Conservation (phyloP, 768 basidiomycete genomes). For the Mycena crocata region DNA sequence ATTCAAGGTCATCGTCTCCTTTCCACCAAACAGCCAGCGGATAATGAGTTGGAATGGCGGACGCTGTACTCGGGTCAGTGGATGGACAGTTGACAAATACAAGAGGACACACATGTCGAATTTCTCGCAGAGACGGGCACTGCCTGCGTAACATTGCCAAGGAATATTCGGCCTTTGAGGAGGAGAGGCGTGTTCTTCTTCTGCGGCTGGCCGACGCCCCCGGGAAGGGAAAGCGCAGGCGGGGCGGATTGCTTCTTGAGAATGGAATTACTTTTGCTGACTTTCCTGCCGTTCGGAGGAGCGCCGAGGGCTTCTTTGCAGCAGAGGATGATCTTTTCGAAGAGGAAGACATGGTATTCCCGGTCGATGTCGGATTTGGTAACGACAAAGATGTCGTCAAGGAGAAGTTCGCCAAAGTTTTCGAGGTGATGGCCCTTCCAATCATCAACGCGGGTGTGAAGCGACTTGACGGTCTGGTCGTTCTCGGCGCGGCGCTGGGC, state of each 20-base stretch:
- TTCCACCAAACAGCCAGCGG: slow-evolving; percentile 95
- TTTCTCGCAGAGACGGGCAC: slow-evolving; percentile 68
- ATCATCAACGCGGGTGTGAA: slow-evolving; percentile 90
- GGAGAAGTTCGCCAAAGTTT: slow-evolving; percentile 92
- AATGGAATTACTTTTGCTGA: slow-evolving; percentile 87
- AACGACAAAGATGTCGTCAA: slow-evolving; percentile 96
- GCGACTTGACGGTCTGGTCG: slow-evolving; percentile 86
- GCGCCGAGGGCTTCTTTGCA: slow-evolving; percentile 89
- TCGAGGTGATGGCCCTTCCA: slow-evolving; percentile 98
- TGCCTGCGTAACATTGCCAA: slow-evolving; percentile 94
- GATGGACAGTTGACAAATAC: slow-evolving; percentile 6
- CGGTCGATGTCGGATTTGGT: slow-evolving; percentile 96
- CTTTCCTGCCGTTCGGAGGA: slow-evolving; percentile 72
- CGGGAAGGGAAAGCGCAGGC: slow-evolving; percentile 59
- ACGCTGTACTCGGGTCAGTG: slow-evolving; percentile 47
- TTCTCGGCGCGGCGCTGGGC: slow-evolving; percentile 94
- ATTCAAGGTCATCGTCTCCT: slow-evolving; percentile 93
- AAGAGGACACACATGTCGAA: slow-evolving; percentile 64
- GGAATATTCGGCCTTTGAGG: slow-evolving; percentile 95
- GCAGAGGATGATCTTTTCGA: slow-evolving; percentile 98
- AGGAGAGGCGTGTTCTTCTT: slow-evolving; percentile 86
- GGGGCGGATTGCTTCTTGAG: slow-evolving; percentile 82
- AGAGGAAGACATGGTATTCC: slow-evolving; percentile 98
- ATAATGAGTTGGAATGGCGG: slow-evolving; percentile 67
- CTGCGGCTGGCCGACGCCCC: slow-evolving; percentile 66